Evolutionary conservation across 495 filamentous ascomycete species (phyloP), one percentile per base, ranked within the genome.

Genomic region (Talaromyces proteolyticus): DNA sequence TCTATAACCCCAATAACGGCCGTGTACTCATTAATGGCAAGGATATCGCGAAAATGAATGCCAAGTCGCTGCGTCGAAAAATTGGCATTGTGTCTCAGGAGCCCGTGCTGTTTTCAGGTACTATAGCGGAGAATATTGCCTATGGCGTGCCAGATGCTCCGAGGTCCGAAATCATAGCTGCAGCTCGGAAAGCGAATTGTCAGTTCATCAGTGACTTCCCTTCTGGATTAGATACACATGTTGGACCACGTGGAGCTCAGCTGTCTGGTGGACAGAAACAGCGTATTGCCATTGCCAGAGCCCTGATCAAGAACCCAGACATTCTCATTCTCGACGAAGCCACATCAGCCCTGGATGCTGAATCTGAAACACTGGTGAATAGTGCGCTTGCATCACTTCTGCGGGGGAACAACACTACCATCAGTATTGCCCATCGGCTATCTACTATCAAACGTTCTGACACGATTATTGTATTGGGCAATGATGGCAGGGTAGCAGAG

Each of bases 181-280:
- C 93, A 3, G 93, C 93, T 0, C 78, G 87, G 50, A 88, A 93
- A 59, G 93, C 93, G n/a, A 98, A 98, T 64, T 97, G 93, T 64
- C 80, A 85, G 46, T 98, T 98, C 62, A 95, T 98, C 66, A 82
- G 84, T 59, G 94, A 97, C 64, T 96, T 97, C 63, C 93, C 92
- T 0, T 90, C 97, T 50, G 93, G 93, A 6, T 80, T 98, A 8
- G 92, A 97, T 57, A 98, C 93, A 3, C 85, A 86, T 44, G 93
- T 96, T 7, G 93, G 93, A 43, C 87, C 93, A 16, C 82, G 93
- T 36, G 93, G 93, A 19, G 89, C 93, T 3, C 93, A 96, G 64
- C 76, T 99, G 6, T 95, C 90, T 6, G 93, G 93, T 26, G 93
- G 93, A 1, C 93, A 98, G 66, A 97, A 97, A 67, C 94, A 97